phyloP scores from a whole-genome alignment of 306 rosid genomes.

The Gleditsia sinensis region DNA sequence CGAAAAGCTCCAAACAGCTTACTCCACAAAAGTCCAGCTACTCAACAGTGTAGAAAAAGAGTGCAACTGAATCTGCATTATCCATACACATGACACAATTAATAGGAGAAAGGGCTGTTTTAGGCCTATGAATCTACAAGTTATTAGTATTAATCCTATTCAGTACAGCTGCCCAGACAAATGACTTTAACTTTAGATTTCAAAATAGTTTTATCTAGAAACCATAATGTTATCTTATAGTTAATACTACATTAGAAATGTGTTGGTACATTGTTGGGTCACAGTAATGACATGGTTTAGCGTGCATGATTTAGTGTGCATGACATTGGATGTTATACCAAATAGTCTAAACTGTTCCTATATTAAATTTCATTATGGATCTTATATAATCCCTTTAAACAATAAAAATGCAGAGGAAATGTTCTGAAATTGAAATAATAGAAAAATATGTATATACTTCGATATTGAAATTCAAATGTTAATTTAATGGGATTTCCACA shows the following conservation, averaged over 20 bases:
- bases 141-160: background rate
- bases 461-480: background rate
- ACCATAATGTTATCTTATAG: background rate
- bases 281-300: background rate
- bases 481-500: constrained; percentile 43
- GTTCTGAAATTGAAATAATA: background rate
- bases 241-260: background rate
- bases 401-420: background rate
- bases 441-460: background rate
- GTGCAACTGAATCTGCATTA: background rate
- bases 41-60: background rate
- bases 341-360: background rate
- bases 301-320: background rate
- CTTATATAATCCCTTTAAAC: background rate
- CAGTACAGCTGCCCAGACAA: background rate
- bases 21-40: background rate
- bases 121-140: background rate
- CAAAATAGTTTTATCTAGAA: background rate
- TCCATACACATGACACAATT: background rate
- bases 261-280: background rate
- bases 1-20: no score
- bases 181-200: background rate
- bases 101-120: background rate
- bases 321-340: background rate
- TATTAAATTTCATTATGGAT: background rate